Percentiles rank a stretch among this genome's conserved stretches.
Conservation (phyloP, 2,329 filamentous ascomycete species). For the Ophiocordyceps camponoti-saundersi region DNA sequence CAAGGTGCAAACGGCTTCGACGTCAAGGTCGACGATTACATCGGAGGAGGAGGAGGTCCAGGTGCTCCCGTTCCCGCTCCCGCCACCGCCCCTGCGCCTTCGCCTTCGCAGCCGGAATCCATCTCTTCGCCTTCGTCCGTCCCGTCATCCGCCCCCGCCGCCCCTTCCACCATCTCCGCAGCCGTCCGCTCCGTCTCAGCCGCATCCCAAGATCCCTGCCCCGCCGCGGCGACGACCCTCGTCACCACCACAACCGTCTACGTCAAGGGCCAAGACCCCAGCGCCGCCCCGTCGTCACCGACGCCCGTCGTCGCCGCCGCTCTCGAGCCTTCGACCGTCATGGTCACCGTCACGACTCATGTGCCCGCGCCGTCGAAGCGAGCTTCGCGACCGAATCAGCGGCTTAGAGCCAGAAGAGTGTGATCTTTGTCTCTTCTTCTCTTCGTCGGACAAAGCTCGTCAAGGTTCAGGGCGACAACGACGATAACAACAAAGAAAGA, state of each 20-base stretch:
- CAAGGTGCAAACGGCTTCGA: slow-evolving; percentile 29
- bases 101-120: neutral
- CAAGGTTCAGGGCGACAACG: too few species aligned
- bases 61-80: neutral
- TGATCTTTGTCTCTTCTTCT: too few species aligned
- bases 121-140: slow-evolving; percentile 9
- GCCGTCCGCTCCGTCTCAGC: neutral
- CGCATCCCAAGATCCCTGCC: slow-evolving; percentile 4
- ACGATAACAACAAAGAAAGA: too few species aligned
- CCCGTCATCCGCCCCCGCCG: neutral
- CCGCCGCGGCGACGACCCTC: slow-evolving; percentile 12
- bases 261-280: slow-evolving; percentile 1
- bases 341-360: slow-evolving; percentile 3
- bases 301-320: neutral
- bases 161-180: slow-evolving; percentile 7
- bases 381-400: neutral
- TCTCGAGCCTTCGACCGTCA: slow-evolving; percentile 1
- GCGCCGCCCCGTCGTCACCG: neutral
- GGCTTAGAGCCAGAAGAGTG: too few species aligned
- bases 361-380: neutral
- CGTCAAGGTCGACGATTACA: slow-evolving; percentile 18
- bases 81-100: neutral
- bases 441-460: too few species aligned
- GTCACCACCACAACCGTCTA: neutral
- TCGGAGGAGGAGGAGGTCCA: slow-evolving; percentile 3